phyloP scores from a whole-genome alignment of 148 eudicot species.

The Polygonum aviculare region DNA sequence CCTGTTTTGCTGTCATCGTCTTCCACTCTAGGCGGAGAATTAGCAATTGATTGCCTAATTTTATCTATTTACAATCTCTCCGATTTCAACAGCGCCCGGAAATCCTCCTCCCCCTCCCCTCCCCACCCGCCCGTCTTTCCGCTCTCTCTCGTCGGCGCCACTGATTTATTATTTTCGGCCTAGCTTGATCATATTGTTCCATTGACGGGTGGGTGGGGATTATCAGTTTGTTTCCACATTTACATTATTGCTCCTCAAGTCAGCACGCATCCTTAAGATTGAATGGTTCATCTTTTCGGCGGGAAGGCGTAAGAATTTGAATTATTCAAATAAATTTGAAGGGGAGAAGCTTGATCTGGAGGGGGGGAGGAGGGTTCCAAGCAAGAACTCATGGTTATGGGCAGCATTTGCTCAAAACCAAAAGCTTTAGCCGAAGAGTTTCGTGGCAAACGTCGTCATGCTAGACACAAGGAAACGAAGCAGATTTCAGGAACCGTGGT shows the following conservation, averaged over 20 bases:
- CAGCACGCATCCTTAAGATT: not conserved
- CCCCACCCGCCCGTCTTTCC: not conserved
- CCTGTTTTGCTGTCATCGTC: not conserved
- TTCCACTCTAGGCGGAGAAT: not conserved
- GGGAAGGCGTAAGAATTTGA: too few species aligned
- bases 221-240: not conserved
- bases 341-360: too few species aligned
- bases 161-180: too few species aligned
- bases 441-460: constrained; percentile 11
- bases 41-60: not conserved
- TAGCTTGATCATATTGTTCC: not conserved
- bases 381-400: constrained; percentile 26
- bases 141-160: not conserved
- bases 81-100: not conserved
- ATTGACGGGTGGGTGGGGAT: not conserved
- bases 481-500: not conserved
- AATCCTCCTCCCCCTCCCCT: not conserved
- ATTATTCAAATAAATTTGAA: too few species aligned
- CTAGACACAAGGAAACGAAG: constrained; percentile 31
- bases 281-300: not conserved
- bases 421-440: constrained; percentile 25
- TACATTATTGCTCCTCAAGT: not conserved
- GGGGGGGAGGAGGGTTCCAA: not conserved
- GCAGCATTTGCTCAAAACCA: constrained; percentile 48
- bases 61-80: not conserved